Evolutionary conservation across 345 rosid genomes (phyloP).

Genomic region (Gossypium arboreum): DNA sequence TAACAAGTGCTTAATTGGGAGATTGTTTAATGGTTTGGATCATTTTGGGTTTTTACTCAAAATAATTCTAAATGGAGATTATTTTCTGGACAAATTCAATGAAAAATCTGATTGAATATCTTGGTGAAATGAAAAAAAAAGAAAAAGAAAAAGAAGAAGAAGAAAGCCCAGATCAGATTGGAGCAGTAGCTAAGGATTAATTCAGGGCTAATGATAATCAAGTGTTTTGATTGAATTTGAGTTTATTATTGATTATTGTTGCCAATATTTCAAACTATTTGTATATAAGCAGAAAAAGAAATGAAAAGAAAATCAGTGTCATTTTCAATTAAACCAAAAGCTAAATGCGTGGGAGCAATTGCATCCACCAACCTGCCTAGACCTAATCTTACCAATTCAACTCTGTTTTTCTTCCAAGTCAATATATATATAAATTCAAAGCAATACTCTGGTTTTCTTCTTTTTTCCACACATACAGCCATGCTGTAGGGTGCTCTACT

Average conservation of each 20-base stretch:
- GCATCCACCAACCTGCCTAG: background rate
- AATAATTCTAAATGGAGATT: background rate
- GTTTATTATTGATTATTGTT: background rate
- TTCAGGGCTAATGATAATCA: background rate
- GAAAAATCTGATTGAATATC: background rate
- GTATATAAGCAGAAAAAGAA: background rate
- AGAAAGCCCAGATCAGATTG: background rate
- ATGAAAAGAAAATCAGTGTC: background rate
- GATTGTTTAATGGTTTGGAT: too few relatives aligned
- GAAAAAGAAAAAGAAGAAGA: background rate
- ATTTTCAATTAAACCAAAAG: background rate
- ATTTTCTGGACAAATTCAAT: too few relatives aligned
- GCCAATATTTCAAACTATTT: too few relatives aligned
- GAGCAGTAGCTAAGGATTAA: background rate
- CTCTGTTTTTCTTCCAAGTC: background rate
- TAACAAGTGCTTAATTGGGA: too few relatives aligned
- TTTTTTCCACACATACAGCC: background rate
- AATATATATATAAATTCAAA: too few relatives aligned
- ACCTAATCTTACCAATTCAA: background rate
- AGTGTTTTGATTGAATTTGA: conserved; percentile 2
- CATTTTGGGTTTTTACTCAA: too few relatives aligned
- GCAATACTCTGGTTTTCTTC: background rate
- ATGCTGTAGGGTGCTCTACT: background rate
- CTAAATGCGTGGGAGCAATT: background rate
- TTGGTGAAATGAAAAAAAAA: background rate